These are phyloP conservation scores for Aphanoascus verrucosus DNA, from an alignment of 2,329 filamentous ascomycete genomes.

Conservation along the genomic window DNA sequence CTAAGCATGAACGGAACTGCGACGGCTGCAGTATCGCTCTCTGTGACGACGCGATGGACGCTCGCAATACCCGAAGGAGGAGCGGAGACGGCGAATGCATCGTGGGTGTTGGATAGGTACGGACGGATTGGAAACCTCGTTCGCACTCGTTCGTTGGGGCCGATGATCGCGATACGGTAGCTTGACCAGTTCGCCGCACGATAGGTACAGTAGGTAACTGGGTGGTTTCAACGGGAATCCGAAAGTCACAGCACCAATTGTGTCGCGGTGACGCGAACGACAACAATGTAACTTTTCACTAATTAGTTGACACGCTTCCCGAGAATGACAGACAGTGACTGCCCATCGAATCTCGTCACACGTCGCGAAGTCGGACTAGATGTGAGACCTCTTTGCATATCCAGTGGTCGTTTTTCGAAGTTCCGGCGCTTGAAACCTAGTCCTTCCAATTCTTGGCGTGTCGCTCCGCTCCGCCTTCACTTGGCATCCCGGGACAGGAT, in stretches of 20 bases:
- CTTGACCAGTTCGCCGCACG: too few relatives aligned
- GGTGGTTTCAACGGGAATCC: too few relatives aligned
- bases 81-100: slow-evolving; percentile 35
- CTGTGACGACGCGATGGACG: slow-evolving; percentile 10
- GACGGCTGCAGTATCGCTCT: neutral
- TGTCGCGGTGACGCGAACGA: too few relatives aligned
- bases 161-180: too few relatives aligned
- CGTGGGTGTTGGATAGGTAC: neutral
- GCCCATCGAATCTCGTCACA: too few relatives aligned
- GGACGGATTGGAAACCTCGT: neutral
- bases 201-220: too few relatives aligned
- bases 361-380: neutral
- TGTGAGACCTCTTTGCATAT: neutral
- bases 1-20: slow-evolving; percentile 22
- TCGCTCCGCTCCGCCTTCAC: slow-evolving; percentile 1
- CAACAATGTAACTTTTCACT: too few relatives aligned
- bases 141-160: neutral
- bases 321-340: too few relatives aligned
- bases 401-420: too few relatives aligned
- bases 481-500: neutral
- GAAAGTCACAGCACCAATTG: too few relatives aligned
- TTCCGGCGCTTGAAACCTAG: neutral
- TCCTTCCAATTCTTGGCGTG: neutral
- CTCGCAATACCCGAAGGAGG: slow-evolving; percentile 34
- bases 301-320: too few relatives aligned